phyloP scores from a whole-genome alignment of 2,329 filamentous ascomycete species.

The Ophiocordyceps camponoti-leonardi region DNA sequence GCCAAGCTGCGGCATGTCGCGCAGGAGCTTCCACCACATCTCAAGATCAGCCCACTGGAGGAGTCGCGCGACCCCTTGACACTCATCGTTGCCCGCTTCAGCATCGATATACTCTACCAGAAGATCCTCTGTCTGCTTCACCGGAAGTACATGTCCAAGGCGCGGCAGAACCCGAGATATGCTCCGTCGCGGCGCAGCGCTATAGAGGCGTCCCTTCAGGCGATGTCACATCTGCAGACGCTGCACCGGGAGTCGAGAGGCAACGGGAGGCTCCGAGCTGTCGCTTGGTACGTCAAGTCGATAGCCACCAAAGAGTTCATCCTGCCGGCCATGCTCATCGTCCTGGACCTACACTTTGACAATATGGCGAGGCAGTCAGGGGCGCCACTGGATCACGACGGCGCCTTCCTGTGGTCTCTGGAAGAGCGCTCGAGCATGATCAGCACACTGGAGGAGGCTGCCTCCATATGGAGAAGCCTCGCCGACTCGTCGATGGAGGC shows the following conservation, averaged over 20 bases:
- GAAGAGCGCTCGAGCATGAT: constrained; percentile 61
- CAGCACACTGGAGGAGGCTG: constrained; percentile 50
- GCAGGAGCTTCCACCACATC: constrained; percentile 59
- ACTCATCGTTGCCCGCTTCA: constrained; percentile 71
- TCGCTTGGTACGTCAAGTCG: constrained; percentile 65
- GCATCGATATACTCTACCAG: constrained; percentile 69
- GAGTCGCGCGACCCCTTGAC: constrained; percentile 67
- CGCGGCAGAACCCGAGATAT: constrained; percentile 64
- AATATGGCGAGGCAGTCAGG: constrained; percentile 27
- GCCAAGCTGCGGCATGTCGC: constrained; percentile 41
- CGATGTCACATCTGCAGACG: constrained; percentile 60
- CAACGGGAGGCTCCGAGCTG: constrained; percentile 51
- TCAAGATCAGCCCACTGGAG: constrained; percentile 59
- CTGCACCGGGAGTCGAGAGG: constrained; percentile 59
- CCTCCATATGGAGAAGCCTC: constrained; percentile 64
- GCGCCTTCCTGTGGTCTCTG: constrained; percentile 36
- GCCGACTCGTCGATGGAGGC: constrained; percentile 73
- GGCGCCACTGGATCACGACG: constrained; percentile 21
- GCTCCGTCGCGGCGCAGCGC: constrained; percentile 69
- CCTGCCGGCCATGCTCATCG: constrained; percentile 69
- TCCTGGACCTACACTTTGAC: constrained; percentile 64
- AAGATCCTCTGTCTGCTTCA: constrained; percentile 84
- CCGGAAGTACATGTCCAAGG: constrained; percentile 66
- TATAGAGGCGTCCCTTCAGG: constrained; percentile 71
- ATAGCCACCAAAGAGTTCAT: constrained; percentile 75